Base-by-base conservation (phyloP, 371 early-diverging fungal genomes). In the Conidiobolus incongruus region DNA sequence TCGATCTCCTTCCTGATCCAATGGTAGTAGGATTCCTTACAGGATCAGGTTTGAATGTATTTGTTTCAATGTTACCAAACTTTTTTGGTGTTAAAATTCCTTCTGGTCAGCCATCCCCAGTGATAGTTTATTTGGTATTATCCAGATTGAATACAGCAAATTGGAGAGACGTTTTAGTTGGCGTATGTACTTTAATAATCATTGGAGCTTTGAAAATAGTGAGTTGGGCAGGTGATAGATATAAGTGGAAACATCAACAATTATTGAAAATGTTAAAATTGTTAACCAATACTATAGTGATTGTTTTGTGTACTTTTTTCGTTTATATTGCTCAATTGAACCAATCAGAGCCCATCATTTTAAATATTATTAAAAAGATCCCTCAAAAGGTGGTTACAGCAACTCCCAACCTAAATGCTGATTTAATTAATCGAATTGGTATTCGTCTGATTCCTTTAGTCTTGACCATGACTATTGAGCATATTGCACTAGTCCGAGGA, bases 1-100 rank as follows among this genome's bases (percentile, higher is more conserved):
- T 86, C 16, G 87, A 89, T 45, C 78, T 89, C 46, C 81, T 89
- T 38, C 77, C 89, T 3, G 58, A 53, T 12, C 70, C 74, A 11
- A 77, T 69, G 0, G 67, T 80, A 38, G 68, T 68, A 4, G 80
- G 79, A 4, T 79, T 75, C 35, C 77, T 72, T 54, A 66, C 66
- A 15, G 80, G 77, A 1, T 67, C 75, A 0, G 77, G 77, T 1
- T 58, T 70, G n/a, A 72, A 65, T 42, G 82, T 88, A 50, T 68
- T 75, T 13, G 55, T 78, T 39, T 66, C 70, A 21, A 85, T 86
- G 52, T 24, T 51, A 19, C 74, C 79, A 0, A 62, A 66, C 16
- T 64, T 81, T 33, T 63, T 79, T 48, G 88, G 88, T 23, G 61
- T 77, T n/a, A 53, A 80, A 46, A 61, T 66, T 48, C 75, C 71